Evolutionary conservation across 169 alveolate species (phyloP), one percentile per base, ranked within the genome.

Genomic region (Besnoitia besnoiti): DNA sequence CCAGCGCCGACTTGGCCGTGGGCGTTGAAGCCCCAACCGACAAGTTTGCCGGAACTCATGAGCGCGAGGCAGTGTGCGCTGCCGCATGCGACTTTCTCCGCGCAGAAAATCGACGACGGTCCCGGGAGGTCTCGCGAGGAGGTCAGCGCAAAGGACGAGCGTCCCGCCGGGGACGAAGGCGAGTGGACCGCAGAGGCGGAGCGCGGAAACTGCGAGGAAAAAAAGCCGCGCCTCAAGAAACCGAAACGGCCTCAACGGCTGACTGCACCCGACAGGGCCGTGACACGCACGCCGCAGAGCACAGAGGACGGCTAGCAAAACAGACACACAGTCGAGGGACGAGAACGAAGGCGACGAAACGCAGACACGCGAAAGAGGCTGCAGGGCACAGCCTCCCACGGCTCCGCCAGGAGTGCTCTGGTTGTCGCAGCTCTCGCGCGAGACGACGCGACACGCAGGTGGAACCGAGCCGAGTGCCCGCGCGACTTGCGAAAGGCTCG

Each of bases 1-100:
- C 92, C 92, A 33, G 92, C 51, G 51, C 92, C 92, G 35, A 89
- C 92, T 75, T 89, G 92, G 39, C 92, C 92, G 12, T 89, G 75
- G 5, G 49, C 55, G 76, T 89, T 89, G 49, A 73, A 44, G 2
- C 92, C 92, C 92, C 92, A 89, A 0, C 85, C 92, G 42, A 89
- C 77, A 4, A 89, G 80, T 8, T 37, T 10, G 24, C 55, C 40
- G 21, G 77, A 49, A 59, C 49, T 27, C 55, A 89, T 76, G n/a
- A 50, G 75, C 39, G 87, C 87, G 35, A 73, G 40, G 67, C 92
- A 89, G 73, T 89, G 92, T 35, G 73, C 1, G 59, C 85, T 61
- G 80, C 92, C 92, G 88, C 92, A 89, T 4, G 80, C 39, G 40
- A 89, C 47, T n/a, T 46, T 77, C 39, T 76, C 77, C 46, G 62